Conservation (phyloP, 2,329 filamentous ascomycete genomes). For the Daldinia eschscholtzii region DNA sequence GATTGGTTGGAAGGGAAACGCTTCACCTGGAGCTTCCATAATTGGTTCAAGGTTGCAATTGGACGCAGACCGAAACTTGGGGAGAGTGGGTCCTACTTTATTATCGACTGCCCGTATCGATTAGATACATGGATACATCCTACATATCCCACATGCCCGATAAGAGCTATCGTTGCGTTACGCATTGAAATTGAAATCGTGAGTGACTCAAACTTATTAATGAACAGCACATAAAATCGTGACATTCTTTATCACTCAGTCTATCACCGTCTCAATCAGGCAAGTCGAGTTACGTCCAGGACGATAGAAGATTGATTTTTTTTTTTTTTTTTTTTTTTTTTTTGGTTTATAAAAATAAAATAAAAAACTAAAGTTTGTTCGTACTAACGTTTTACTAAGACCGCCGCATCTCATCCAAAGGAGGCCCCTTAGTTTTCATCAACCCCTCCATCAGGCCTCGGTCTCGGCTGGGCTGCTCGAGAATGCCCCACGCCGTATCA, state of each 20-base stretch:
- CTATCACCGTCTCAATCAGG: background rate
- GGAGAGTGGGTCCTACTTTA: background rate
- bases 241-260: background rate
- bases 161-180: conserved; percentile 11
- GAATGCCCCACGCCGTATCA: conserved; percentile 83
- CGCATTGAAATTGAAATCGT: conserved; percentile 5
- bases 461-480: conserved; percentile 37
- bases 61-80: conserved; percentile 5
- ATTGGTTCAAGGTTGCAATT: background rate
- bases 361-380: too few relatives aligned
- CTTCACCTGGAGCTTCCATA: conserved; percentile 17
- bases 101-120: conserved; percentile 20
- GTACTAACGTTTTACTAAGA: background rate
- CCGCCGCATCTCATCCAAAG: background rate
- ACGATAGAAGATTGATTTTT: background rate
- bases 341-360: too few relatives aligned
- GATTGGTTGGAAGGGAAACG: conserved; percentile 42
- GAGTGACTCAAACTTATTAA: conserved; percentile 18
- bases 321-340: too few relatives aligned
- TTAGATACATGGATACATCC: conserved; percentile 1
- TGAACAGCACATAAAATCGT: background rate
- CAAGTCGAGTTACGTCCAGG: background rate
- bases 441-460: conserved; percentile 35
- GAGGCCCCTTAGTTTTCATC: conserved; percentile 12
- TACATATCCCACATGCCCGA: too few relatives aligned